Conservation (phyloP, 2,329 filamentous ascomycete species). For the Juglanconis oblonga region DNA sequence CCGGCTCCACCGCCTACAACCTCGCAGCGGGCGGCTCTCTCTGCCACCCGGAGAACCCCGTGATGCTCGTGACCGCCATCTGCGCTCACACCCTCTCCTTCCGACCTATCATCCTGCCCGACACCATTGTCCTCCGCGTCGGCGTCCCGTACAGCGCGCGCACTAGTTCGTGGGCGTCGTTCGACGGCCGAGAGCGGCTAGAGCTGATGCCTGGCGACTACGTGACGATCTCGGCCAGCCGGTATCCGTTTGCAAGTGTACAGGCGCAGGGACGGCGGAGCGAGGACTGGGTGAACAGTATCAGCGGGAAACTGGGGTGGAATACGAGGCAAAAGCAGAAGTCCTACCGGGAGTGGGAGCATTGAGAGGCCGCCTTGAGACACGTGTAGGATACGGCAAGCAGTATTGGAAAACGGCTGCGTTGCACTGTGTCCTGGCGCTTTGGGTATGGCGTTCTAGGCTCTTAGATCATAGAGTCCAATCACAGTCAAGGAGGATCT, state of each 20-base stretch:
- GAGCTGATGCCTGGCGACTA: conserved; percentile 78
- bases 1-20: conserved; percentile 93
- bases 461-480: neutral
- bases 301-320: conserved; percentile 76
- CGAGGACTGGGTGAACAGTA: conserved; percentile 81
- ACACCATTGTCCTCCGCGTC: conserved; percentile 89
- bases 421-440: neutral
- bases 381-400: neutral
- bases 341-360: conserved; percentile 47
- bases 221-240: conserved; percentile 76
- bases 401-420: neutral
- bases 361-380: neutral
- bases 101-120: conserved; percentile 91
- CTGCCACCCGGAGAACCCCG: conserved; percentile 93
- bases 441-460: neutral
- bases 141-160: conserved; percentile 94
- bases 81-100: conserved; percentile 95
- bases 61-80: conserved; percentile 91
- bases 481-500: too few species aligned
- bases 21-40: conserved; percentile 92
- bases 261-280: conserved; percentile 65
- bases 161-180: conserved; percentile 93
- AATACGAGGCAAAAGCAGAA: conserved; percentile 79
- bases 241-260: conserved; percentile 78
- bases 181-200: conserved; percentile 88